Percentiles rank a stretch among this genome's conserved stretches.
Evolutionary conservation across 2,329 filamentous ascomycete species (phyloP).

Genomic region (Fusarium pseudocircinatum): DNA sequence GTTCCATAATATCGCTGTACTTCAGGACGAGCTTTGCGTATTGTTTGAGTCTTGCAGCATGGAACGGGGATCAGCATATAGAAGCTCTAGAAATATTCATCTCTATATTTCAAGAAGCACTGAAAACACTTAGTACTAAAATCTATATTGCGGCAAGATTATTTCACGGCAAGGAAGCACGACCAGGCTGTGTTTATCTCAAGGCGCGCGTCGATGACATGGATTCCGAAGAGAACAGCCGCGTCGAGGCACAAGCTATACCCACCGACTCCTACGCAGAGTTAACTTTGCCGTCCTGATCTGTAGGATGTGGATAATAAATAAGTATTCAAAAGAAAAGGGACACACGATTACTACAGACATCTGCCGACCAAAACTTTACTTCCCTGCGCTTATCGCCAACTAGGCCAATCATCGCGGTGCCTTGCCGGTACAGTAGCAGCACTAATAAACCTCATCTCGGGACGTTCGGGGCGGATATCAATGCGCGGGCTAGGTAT

Average conservation of each 20-base stretch:
- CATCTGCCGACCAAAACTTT: background rate
- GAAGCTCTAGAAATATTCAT: background rate
- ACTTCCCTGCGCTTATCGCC: background rate
- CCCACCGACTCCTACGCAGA: background rate
- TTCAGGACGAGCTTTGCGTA: rapidly evolving
- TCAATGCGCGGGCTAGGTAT: background rate
- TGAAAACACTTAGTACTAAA: rapidly evolving
- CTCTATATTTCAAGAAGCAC: rapidly evolving
- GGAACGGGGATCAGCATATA: background rate
- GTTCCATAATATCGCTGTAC: rapidly evolving
- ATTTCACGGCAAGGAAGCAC: background rate
- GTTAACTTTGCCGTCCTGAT: rapidly evolving
- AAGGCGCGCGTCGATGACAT: background rate
- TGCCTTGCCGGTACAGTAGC: no score
- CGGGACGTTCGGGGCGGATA: background rate
- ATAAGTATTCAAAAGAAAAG: rapidly evolving
- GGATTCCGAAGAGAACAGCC: background rate
- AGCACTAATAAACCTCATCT: background rate
- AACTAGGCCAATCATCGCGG: background rate
- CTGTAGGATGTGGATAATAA: background rate
- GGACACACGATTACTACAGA: background rate
- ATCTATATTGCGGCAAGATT: no score
- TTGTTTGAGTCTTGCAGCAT: background rate
- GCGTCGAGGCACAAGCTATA: background rate
- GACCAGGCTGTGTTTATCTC: background rate